Evolutionary conservation across 768 basidiomycete genomes (phyloP), one percentile per base, ranked within the genome.

Genomic region (Mycena vitilis): DNA sequence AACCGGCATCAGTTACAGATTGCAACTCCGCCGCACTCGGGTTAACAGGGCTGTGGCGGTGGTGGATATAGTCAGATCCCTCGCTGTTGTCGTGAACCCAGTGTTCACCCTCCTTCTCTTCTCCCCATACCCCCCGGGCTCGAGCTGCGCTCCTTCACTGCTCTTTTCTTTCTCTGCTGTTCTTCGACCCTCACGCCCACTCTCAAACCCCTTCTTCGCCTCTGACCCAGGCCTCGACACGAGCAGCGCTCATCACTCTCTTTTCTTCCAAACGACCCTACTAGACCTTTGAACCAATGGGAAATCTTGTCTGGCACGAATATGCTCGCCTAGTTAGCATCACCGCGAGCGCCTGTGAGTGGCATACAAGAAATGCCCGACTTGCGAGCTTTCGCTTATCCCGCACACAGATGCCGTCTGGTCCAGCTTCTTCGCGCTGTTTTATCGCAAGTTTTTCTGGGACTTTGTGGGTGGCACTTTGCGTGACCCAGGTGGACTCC

Each of bases 371-470:
- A 37, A 45, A 45, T 42, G 13, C 51, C 25, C 36, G 30, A 12
- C 47, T 9, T 61, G 54, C 57, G 18, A 44, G 60, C 44, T 40
- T 25, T 48, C 53, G 60, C 70, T 74, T 61, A 69, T 60, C 36
- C 5, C n/a, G n/a, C 53, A 42, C 45, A 6, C 69, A 95, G 94
- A 94, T 77, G 87, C 89, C 65, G 81, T 95, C 13, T 95, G 93
- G 94, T 90, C 92, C 16, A 83, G 87, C 38, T 90, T 93, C 80
- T 96, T 88, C 81, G 95, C 89, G 20, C 78, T 96, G 16, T 82
- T 91, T 73, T 95, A 89, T 81, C 93, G 95, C 79, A 97, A 97
- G 82, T 97, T 95, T 87, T 96, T 97, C 82, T 97, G 94, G 93
- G 96, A 97, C 82, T 95, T 97, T 76, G 81, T 95, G n/a, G 90